A percentile compares a stretch with the other conserved stretches of the same genome.
These are phyloP conservation scores for Skeletonema marinoi DNA, from an alignment of 108 stramenopile genomes.

Conservation along the genomic window DNA sequence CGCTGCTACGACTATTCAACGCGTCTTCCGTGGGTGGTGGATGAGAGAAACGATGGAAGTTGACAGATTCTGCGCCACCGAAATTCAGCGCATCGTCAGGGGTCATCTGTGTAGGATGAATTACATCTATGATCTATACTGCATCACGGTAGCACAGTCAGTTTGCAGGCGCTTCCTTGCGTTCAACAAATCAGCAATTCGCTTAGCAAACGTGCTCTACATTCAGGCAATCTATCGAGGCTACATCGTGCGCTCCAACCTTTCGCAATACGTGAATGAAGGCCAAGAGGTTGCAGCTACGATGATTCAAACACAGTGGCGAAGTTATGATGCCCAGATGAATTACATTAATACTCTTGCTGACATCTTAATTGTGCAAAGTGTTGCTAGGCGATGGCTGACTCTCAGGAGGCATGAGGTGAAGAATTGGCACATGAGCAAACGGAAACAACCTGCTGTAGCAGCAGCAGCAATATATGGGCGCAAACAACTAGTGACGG, in stretches of 20 bases:
- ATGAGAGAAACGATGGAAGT: conserved; percentile 72
- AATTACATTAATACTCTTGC: conserved; percentile 59
- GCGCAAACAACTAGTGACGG: conserved; percentile 9
- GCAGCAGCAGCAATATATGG: not conserved
- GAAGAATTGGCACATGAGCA: conserved; percentile 4
- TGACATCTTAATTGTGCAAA: conserved; percentile 68
- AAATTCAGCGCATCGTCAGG: conserved; percentile 63
- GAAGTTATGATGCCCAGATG: conserved; percentile 64
- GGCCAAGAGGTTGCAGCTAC: conserved; percentile 56
- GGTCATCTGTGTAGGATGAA: conserved; percentile 37
- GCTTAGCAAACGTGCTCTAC: conserved; percentile 53
- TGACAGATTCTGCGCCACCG: conserved; percentile 71
- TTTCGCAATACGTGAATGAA: conserved; percentile 31
- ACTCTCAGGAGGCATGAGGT: conserved; percentile 19
- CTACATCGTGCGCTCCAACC: conserved; percentile 44
- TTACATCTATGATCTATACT: conserved; percentile 50
- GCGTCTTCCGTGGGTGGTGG: conserved; percentile 83
- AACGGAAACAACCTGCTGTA: not conserved
- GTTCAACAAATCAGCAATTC: conserved; percentile 38
- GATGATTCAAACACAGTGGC: conserved; percentile 64
- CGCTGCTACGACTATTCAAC: conserved; percentile 77
- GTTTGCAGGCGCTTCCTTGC: conserved; percentile 51
- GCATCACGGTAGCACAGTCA: conserved; percentile 64
- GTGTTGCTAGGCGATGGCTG: conserved; percentile 65
- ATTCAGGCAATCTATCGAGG: conserved; percentile 68